These are phyloP conservation scores for Hirsutella rhossiliensis DNA, from an alignment of 2,329 filamentous ascomycete species.

Conservation along the genomic window DNA sequence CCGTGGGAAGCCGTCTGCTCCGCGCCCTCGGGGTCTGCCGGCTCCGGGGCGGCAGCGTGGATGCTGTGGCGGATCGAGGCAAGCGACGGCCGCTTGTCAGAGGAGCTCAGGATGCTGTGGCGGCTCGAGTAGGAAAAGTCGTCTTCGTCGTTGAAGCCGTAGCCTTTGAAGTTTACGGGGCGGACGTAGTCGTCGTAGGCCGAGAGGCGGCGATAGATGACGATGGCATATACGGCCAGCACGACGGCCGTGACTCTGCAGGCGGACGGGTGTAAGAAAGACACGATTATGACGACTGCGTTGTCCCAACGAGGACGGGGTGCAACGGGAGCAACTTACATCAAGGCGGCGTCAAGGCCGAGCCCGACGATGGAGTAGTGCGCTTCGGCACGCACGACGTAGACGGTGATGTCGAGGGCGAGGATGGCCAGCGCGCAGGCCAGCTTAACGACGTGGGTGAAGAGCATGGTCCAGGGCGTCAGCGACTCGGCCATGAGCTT, in stretches of 20 bases:
- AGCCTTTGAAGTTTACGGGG: slow-evolving; percentile 35
- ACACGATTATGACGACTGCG: too few species aligned
- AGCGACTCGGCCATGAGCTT: slow-evolving; percentile 35
- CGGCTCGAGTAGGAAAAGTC: slow-evolving; percentile 13
- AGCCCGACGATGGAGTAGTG: slow-evolving; percentile 37
- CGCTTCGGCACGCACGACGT: slow-evolving; percentile 28
- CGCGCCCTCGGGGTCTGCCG: neutral
- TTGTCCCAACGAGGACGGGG: slow-evolving; percentile 1
- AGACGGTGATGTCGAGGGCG: slow-evolving; percentile 39
- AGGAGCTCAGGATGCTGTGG: slow-evolving; percentile 1
- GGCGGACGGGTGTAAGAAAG: neutral
- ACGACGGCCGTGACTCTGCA: slow-evolving; percentile 29
- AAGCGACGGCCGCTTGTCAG: neutral
- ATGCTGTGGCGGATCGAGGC: neutral
- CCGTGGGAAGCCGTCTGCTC: slow-evolving; percentile 20
- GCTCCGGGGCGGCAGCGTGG: neutral
- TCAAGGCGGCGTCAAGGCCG: slow-evolving; percentile 32
- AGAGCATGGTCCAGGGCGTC: slow-evolving; percentile 42
- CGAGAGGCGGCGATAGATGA: slow-evolving; percentile 33
- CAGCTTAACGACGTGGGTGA: slow-evolving; percentile 37
- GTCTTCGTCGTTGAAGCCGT: slow-evolving; percentile 27
- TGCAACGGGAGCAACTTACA: slow-evolving; percentile 25
- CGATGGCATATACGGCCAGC: slow-evolving; percentile 32
- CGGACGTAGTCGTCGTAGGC: slow-evolving; percentile 38
- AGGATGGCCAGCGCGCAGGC: slow-evolving; percentile 33